Percentiles rank a stretch among this genome's conserved stretches.
phyloP scores from a whole-genome alignment of 305 asterid species.

The Fraxinus sp. region DNA sequence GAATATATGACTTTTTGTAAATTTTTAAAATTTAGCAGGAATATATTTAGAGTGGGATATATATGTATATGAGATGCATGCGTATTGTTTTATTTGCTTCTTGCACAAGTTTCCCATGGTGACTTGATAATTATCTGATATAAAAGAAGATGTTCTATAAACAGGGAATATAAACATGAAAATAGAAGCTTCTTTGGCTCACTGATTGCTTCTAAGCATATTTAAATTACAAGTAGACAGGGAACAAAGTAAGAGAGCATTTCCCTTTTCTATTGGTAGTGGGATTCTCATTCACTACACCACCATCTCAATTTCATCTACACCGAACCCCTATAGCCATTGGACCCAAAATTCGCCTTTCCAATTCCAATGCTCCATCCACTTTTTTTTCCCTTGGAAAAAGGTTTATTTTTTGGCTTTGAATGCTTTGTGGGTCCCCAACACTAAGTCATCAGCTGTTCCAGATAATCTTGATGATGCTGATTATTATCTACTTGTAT shows the following conservation, averaged over 20 bases:
- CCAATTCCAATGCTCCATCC: conserved; percentile 1
- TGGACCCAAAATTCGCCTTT: conserved; percentile 31
- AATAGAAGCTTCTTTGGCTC: conserved; percentile 28
- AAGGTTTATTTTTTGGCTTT: conserved; percentile 15
- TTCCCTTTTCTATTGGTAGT: conserved; percentile 42
- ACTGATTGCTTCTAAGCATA: conserved; percentile 60
- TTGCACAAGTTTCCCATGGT: conserved; percentile 23
- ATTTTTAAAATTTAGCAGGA: no score
- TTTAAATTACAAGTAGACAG: conserved; percentile 31
- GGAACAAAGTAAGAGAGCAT: conserved; percentile 24
- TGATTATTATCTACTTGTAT: conserved; percentile 18
- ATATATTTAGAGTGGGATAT: no score
- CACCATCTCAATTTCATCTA: conserved; percentile 38
- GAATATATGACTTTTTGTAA: no score
- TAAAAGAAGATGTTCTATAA: no score
- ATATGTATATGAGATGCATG: neutral
- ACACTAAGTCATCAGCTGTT: conserved; percentile 16
- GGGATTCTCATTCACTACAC: conserved; percentile 70
- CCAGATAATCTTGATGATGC: conserved; percentile 29
- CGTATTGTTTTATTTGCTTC: conserved; percentile 11
- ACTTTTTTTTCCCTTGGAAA: neutral
- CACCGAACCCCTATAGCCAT: conserved; percentile 45
- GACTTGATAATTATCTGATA: conserved; percentile 8
- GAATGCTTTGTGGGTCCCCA: conserved; percentile 51
- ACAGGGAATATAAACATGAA: conserved; percentile 18